Evolutionary conservation across 164 flowering plant genomes (phyloP).

Genomic region (Santalum album): DNA sequence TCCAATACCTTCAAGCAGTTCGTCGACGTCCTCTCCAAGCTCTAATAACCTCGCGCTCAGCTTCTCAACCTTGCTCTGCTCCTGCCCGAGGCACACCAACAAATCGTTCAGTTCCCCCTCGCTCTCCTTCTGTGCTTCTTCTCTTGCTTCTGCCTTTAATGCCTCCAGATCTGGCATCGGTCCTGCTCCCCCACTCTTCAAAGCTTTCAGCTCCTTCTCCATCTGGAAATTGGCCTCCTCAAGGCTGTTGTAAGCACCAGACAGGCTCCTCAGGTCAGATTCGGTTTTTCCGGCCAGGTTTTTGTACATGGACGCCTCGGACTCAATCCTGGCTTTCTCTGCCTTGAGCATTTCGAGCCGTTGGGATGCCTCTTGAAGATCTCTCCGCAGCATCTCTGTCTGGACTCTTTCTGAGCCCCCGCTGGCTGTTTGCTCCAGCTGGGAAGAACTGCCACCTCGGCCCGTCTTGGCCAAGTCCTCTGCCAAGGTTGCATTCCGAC

Average conservation of each 20-base stretch:
- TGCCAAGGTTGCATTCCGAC: conserved; percentile 75
- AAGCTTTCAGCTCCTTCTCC: conserved; percentile 57
- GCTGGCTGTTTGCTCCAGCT: conserved; percentile 31
- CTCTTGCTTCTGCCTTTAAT: conserved; percentile 67
- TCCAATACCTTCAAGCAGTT: conserved; percentile 81
- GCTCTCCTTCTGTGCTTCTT: conserved; percentile 86
- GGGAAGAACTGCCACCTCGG: conserved; percentile 25
- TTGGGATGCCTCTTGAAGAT: conserved; percentile 64
- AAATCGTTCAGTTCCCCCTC: conserved; percentile 83
- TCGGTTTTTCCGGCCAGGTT: conserved; percentile 64
- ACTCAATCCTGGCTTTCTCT: conserved; percentile 63
- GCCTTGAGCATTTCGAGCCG: conserved; percentile 54
- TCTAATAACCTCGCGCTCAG: conserved; percentile 64
- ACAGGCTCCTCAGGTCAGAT: conserved; percentile 73
- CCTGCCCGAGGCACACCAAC: conserved; percentile 93
- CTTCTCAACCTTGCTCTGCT: conserved; percentile 87
- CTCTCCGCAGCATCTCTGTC: conserved; percentile 58
- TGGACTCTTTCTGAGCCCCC: conserved; percentile 61
- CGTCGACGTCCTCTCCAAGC: conserved; percentile 86
- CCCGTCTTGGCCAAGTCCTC: conserved; percentile 74
- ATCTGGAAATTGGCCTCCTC: conserved; percentile 68
- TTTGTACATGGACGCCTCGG: conserved; percentile 51
- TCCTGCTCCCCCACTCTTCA: conserved; percentile 39
- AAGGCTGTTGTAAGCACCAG: conserved; percentile 88
- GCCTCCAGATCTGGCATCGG: conserved; percentile 43